Conservation (phyloP, 495 filamentous ascomycete genomes). For the Parathielavia appendiculata region DNA sequence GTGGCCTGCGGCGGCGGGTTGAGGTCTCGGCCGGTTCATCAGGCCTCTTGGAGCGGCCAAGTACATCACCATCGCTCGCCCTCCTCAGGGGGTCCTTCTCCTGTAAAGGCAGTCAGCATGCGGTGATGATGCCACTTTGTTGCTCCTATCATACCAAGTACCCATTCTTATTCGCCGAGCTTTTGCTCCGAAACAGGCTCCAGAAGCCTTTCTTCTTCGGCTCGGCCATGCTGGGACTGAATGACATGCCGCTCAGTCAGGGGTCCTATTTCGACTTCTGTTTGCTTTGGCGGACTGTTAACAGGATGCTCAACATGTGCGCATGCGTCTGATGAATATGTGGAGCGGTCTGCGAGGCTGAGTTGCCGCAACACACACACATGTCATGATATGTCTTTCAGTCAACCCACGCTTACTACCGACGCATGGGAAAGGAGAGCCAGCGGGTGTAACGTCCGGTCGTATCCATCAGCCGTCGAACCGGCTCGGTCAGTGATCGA, state of each 20-base stretch:
- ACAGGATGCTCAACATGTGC: not conserved
- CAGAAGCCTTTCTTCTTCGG: conserved; percentile 23
- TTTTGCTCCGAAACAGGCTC: conserved; percentile 20
- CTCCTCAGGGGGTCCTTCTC: conserved; percentile 15
- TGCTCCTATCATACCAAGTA: conserved; percentile 11
- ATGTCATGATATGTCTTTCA: conserved; percentile 10
- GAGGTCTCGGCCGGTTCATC: conserved; percentile 5
- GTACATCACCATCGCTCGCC: conserved; percentile 16
- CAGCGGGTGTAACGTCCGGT: not conserved
- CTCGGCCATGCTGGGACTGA: conserved; percentile 4
- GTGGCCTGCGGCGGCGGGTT: conserved; percentile 36
- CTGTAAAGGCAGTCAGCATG: conserved; percentile 12
- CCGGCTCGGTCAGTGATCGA: not conserved
- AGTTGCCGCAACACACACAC: not conserved
- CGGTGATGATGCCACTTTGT: not conserved
- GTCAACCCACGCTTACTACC: not conserved
- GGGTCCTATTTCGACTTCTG: not conserved
- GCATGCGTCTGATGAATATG: not conserved
- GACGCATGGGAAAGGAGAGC: not conserved
- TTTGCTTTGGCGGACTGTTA: not conserved
- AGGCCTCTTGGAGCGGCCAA: conserved; percentile 7
- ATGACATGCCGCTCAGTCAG: not conserved
- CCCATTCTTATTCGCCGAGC: conserved; percentile 15
- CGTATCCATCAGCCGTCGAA: not conserved
- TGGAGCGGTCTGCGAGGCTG: conserved; percentile 9